Evolutionary conservation across 805 yeast genomes (phyloP).

Genomic region (Saccharomycopsis fodiens): DNA sequence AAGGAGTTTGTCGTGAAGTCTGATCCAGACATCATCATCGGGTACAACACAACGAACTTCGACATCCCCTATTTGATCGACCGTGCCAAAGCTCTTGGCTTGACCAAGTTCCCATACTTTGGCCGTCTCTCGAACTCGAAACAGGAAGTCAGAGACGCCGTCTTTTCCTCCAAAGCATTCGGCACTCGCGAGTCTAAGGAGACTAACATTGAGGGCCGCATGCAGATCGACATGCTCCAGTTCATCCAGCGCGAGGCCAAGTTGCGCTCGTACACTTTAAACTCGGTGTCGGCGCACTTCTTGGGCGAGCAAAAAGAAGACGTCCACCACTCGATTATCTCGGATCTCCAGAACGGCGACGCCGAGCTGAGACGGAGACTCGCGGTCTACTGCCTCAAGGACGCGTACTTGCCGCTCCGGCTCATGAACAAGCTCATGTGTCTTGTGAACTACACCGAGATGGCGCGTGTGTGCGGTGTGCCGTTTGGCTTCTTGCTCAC

Average conservation of each 20-base stretch:
- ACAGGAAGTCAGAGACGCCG: slow-evolving; percentile 75
- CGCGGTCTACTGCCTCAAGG: slow-evolving; percentile 95
- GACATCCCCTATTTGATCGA: slow-evolving; percentile 90
- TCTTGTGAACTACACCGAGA: slow-evolving; percentile 91
- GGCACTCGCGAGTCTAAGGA: slow-evolving; percentile 93
- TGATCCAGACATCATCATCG: slow-evolving; percentile 96
- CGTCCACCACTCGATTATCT: slow-evolving; percentile 93
- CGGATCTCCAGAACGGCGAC: slow-evolving; percentile 88
- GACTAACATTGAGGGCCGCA: slow-evolving; percentile 89
- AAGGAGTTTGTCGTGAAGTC: slow-evolving; percentile 71
- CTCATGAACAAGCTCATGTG: slow-evolving; percentile 92
- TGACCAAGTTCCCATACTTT: slow-evolving; percentile 72
- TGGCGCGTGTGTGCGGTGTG: slow-evolving; percentile 99
- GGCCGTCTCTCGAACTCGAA: slow-evolving; percentile 62
- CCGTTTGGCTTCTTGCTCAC: slow-evolving; percentile 84
- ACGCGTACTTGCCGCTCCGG: slow-evolving; percentile 86
- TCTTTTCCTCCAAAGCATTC: slow-evolving; percentile 89
- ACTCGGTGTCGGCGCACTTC: slow-evolving; percentile 91
- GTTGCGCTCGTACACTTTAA: slow-evolving; percentile 86
- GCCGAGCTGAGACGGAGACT: slow-evolving; percentile 88
- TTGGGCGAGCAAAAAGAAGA: slow-evolving; percentile 95
- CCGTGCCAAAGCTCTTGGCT: slow-evolving; percentile 68
- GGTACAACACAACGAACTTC: slow-evolving; percentile 90
- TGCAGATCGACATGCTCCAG: slow-evolving; percentile 89
- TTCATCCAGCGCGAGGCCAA: slow-evolving; percentile 93